These are phyloP conservation scores for Microascus cirrosus DNA, from an alignment of 2,329 filamentous ascomycete genomes.

Conservation along the genomic window DNA sequence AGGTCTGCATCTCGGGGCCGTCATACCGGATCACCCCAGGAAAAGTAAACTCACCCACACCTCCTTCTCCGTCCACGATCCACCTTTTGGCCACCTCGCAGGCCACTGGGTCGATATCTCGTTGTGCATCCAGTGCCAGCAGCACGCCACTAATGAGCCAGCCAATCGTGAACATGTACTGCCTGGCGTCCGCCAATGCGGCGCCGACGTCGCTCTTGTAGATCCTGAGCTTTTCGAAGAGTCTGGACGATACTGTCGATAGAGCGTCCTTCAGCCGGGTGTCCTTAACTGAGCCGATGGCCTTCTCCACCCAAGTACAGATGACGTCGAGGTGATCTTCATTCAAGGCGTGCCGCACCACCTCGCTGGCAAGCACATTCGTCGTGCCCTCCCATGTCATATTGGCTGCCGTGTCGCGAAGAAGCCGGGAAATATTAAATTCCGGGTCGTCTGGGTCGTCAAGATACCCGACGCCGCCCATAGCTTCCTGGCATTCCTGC, in stretches of 20 bases:
- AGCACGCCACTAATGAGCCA: neutral
- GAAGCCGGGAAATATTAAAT: conserved; percentile 5
- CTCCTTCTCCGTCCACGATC: neutral
- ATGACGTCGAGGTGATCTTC: neutral
- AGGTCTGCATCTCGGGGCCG: neutral
- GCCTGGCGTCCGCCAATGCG: neutral
- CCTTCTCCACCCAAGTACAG: neutral
- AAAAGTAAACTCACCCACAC: neutral
- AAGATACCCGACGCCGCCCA: conserved; percentile 9
- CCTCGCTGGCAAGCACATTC: conserved; percentile 8
- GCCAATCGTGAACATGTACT: neutral
- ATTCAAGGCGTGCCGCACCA: conserved; percentile 2
- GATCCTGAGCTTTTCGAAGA: neutral
- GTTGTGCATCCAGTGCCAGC: neutral
- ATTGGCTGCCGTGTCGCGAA: conserved; percentile 7
- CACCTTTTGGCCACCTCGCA: neutral
- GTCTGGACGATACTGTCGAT: neutral
- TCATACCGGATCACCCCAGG: neutral
- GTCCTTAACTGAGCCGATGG: neutral
- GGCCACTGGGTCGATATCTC: neutral
- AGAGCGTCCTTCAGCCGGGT: neutral
- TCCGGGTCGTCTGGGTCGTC: conserved; percentile 9
- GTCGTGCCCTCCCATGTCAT: conserved; percentile 10
- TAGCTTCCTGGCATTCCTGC: conserved; percentile 8
- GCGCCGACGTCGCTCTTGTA: neutral